These are phyloP conservation scores for Vitis riparia DNA, from an alignment of 164 flowering plant species.

Conservation along the genomic window DNA sequence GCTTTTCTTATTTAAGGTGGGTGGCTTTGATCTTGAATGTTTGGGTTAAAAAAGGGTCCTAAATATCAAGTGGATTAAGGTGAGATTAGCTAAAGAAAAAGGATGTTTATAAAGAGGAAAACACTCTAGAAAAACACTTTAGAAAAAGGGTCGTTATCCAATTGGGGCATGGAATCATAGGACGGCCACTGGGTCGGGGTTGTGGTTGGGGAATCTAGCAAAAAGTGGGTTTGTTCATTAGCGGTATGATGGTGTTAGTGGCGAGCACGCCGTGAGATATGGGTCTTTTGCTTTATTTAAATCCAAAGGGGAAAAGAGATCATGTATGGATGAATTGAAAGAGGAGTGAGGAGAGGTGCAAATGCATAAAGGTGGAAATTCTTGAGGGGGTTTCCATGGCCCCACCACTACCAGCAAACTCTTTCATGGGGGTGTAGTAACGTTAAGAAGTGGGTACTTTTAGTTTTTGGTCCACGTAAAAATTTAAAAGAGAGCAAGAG, in stretches of 20 bases:
- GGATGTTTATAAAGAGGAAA: background rate
- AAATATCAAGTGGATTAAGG: conserved; percentile 12
- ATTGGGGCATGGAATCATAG: conserved; percentile 46
- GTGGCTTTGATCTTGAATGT: background rate
- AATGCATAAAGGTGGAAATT: background rate
- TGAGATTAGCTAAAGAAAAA: conserved; percentile 21
- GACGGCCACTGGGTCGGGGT: conserved; percentile 44
- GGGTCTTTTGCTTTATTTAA: background rate
- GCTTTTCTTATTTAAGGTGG: background rate
- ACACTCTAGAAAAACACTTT: background rate
- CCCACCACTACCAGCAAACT: conserved; percentile 13
- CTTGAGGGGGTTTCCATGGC: background rate
- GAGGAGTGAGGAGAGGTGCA: background rate
- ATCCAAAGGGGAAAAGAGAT: conserved; percentile 4
- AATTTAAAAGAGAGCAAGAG: background rate
- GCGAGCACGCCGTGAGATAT: conserved; percentile 27
- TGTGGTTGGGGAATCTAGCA: conserved; percentile 32
- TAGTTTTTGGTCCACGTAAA: conserved; percentile 31
- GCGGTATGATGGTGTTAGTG: conserved; percentile 19
- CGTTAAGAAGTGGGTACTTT: conserved; percentile 9
- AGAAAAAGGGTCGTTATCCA: conserved; percentile 29
- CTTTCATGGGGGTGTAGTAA: conserved; percentile 13
- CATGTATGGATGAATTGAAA: too few relatives aligned
- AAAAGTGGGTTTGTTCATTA: conserved; percentile 20
- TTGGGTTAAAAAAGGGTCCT: background rate